Evolutionary conservation across 805 yeast genomes (phyloP).

Genomic region (Schwanniomyces pseudopolymorphus): DNA sequence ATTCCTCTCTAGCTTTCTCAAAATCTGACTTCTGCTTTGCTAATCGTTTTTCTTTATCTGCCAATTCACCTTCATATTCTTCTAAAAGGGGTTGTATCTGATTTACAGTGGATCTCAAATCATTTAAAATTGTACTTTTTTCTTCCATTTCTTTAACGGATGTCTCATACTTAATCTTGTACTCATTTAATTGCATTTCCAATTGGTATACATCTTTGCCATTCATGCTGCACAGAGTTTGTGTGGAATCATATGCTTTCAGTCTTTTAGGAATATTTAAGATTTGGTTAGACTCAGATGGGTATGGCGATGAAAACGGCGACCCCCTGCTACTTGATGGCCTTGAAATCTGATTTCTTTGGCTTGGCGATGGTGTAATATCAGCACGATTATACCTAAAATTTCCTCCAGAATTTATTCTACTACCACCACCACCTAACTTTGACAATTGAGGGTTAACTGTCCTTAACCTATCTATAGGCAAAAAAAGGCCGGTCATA

Average conservation of each 20-base stretch:
- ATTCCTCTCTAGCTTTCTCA: constrained; percentile 56
- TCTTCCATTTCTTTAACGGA: constrained; percentile 35
- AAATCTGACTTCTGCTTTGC: constrained; percentile 46
- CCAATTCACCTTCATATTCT: constrained; percentile 44
- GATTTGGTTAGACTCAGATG: not conserved
- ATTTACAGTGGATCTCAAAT: constrained; percentile 47
- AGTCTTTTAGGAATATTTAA: not conserved
- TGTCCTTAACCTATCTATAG: constrained; percentile 44
- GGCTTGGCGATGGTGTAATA: constrained; percentile 5
- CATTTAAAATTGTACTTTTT: constrained; percentile 46
- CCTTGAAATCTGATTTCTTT: constrained; percentile 2
- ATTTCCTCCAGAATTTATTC: not conserved
- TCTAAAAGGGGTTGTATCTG: constrained; percentile 49
- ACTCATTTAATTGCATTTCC: constrained; percentile 19
- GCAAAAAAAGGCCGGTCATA: constrained; percentile 74
- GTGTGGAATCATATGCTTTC: not conserved
- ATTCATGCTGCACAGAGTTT: constrained; percentile 7
- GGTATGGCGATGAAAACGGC: not conserved
- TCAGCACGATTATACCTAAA: not conserved
- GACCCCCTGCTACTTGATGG: not conserved
- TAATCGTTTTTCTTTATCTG: constrained; percentile 46
- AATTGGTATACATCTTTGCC: not conserved
- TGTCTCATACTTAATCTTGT: constrained; percentile 21
- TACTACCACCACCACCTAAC: not conserved
- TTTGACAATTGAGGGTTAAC: constrained; percentile 30